Percentiles rank a stretch among this genome's conserved stretches.
Conservation (phyloP, 495 filamentous ascomycete genomes). For the Amphirosellinia nigrospora region DNA sequence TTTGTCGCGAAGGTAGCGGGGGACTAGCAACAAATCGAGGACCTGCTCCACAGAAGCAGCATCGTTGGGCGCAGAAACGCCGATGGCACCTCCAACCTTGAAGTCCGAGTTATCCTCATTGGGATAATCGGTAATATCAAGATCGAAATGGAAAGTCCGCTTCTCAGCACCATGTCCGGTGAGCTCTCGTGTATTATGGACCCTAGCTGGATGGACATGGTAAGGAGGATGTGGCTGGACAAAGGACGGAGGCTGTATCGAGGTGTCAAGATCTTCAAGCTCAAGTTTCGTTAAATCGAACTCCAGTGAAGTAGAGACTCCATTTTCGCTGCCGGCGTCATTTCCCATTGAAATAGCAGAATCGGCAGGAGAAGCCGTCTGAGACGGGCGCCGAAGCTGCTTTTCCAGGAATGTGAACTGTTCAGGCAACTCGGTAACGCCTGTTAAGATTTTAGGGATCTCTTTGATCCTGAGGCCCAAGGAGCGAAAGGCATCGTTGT, state of each 20-base stretch:
- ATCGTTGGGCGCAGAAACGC: conserved; percentile 87
- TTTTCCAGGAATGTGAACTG: conserved; percentile 70
- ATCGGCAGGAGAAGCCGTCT: conserved; percentile 46
- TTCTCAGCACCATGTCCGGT: conserved; percentile 94
- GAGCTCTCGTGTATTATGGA: conserved; percentile 82
- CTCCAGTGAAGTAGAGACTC: conserved; percentile 20
- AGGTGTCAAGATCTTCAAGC: conserved; percentile 51
- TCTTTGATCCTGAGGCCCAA: conserved; percentile 76
- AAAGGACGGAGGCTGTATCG: conserved; percentile 78
- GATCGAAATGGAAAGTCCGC: conserved; percentile 94
- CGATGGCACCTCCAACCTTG: conserved; percentile 94
- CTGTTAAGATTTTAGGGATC: conserved; percentile 73
- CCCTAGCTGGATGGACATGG: conserved; percentile 82
- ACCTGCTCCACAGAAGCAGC: conserved; percentile 78
- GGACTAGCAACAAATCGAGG: conserved; percentile 78
- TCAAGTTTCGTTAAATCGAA: conserved; percentile 37
- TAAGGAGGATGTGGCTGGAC: conserved; percentile 96
- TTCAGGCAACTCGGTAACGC: conserved; percentile 71
- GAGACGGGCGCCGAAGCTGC: conserved; percentile 47
- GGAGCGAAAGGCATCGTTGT: conserved; percentile 83
- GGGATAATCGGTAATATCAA: conserved; percentile 95
- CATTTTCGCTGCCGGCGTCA: conserved; percentile 12
- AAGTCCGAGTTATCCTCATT: conserved; percentile 87
- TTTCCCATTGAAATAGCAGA: conserved; percentile 41
- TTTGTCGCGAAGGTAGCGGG: conserved; percentile 78